phyloP scores from a whole-genome alignment of 305 asterid genomes.

The Fraxinus angustifolia region DNA sequence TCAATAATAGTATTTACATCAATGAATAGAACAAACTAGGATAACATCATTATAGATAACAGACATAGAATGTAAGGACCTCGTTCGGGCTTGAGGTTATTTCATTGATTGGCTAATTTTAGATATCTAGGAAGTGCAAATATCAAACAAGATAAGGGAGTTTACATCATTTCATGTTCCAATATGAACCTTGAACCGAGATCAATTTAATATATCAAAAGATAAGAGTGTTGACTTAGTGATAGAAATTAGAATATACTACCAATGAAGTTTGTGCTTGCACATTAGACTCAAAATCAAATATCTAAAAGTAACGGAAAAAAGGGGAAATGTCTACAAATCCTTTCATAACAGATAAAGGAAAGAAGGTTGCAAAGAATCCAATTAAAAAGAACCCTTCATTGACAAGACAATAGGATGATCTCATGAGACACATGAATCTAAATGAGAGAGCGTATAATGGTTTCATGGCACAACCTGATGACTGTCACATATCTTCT shows the following conservation, averaged over 20 bases:
- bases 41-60: not conserved
- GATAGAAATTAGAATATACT: not conserved
- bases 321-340: not conserved
- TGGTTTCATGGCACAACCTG: not conserved
- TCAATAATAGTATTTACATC: not conserved
- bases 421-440: not conserved
- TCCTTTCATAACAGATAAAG: not conserved
- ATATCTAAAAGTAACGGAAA: not conserved
- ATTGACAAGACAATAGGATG: not conserved
- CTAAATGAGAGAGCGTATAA: not conserved
- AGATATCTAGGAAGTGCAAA: not conserved
- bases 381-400: not conserved
- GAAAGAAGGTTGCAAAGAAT: not conserved
- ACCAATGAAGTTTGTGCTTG: not conserved
- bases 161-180: not conserved
- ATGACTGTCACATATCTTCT: not conserved
- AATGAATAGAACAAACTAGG: not conserved
- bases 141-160: not conserved
- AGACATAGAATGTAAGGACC: not conserved
- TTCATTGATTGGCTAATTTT: not conserved
- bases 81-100: not conserved
- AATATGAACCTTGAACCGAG: not conserved
- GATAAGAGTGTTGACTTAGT: not conserved
- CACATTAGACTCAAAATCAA: not conserved
- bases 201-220: not conserved